A percentile compares a stretch with the other conserved stretches of the same genome.
phyloP scores from a whole-genome alignment of 768 basidiomycete species.

The Tulasnella sp. region DNA sequence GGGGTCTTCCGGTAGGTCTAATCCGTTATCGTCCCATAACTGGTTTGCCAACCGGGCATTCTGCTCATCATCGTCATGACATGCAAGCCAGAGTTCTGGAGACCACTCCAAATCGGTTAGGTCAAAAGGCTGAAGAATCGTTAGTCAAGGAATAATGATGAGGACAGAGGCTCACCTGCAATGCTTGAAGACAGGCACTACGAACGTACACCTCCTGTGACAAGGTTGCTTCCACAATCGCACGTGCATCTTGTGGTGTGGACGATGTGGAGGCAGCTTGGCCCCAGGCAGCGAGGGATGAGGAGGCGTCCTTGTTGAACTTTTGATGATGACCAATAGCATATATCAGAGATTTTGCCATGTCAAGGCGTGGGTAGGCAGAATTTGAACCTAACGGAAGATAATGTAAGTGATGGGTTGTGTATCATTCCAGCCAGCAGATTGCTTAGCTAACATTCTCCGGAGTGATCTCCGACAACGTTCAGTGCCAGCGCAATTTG shows the following conservation, averaged over 20 bases:
- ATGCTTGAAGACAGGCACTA: slow-evolving; percentile 76
- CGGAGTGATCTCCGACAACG: slow-evolving; percentile 39
- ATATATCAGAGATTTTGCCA: slow-evolving; percentile 55
- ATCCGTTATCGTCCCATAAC: slow-evolving; percentile 91
- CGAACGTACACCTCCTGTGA: slow-evolving; percentile 80
- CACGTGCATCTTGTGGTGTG: slow-evolving; percentile 44
- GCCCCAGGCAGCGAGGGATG: slow-evolving; percentile 65
- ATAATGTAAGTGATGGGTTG: background rate
- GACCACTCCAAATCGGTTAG: slow-evolving; percentile 91
- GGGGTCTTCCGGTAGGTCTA: slow-evolving; percentile 69
- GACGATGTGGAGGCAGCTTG: slow-evolving; percentile 61
- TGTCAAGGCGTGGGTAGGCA: slow-evolving; percentile 59
- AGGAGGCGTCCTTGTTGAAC: slow-evolving; percentile 70
- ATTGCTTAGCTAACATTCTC: slow-evolving; percentile 41
- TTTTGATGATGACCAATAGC: slow-evolving; percentile 66
- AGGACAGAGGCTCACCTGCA: slow-evolving; percentile 46
- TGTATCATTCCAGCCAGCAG: background rate
- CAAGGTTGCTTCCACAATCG: slow-evolving; percentile 60
- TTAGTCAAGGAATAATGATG: background rate
- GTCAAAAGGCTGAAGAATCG: slow-evolving; percentile 63
- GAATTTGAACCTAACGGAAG: slow-evolving; percentile 43
- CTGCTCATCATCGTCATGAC: slow-evolving; percentile 81
- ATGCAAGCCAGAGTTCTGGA: slow-evolving; percentile 73
- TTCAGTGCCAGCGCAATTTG: slow-evolving; percentile 66
- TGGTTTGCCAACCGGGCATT: slow-evolving; percentile 68